phyloP scores from a whole-genome alignment of 129 eudicot genomes.

The Artemisia annua region DNA sequence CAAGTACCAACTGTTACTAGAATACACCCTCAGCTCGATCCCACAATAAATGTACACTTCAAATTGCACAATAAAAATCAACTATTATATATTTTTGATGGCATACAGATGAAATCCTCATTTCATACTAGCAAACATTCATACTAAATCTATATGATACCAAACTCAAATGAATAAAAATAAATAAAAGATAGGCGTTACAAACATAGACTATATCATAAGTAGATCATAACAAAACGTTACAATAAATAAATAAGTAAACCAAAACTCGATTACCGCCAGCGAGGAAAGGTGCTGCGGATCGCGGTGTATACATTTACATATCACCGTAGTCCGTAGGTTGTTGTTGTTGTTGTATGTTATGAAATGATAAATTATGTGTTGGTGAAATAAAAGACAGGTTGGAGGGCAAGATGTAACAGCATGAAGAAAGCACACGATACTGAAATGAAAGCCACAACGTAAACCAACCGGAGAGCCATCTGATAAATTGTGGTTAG shows the following conservation, averaged over 20 bases:
- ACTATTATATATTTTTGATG: too few species aligned
- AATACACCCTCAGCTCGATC: too few species aligned
- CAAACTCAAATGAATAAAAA: too few species aligned
- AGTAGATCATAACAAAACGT: conserved; percentile 4
- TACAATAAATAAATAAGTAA: neutral
- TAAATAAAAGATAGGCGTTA: too few species aligned
- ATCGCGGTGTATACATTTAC: neutral
- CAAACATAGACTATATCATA: too few species aligned
- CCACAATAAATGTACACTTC: too few species aligned
- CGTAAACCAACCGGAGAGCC: conserved; percentile 44
- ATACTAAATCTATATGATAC: too few species aligned
- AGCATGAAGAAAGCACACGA: conserved; percentile 52
- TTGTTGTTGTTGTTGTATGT: neutral
- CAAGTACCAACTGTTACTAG: too few species aligned
- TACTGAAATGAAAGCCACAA: conserved; percentile 38
- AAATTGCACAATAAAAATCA: too few species aligned
- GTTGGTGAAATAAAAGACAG: conserved; percentile 49
- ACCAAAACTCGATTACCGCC: conserved; percentile 19
- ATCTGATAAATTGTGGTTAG: conserved; percentile 1
- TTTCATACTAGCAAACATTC: too few species aligned
- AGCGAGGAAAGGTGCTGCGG: conserved; percentile 13
- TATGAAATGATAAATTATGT: conserved; percentile 8
- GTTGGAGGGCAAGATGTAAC: conserved; percentile 46
- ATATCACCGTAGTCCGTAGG: too few species aligned
- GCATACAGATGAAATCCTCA: too few species aligned